Evolutionary conservation across 148 eudicot species (phyloP).

Genomic region (Cornus florida): DNA sequence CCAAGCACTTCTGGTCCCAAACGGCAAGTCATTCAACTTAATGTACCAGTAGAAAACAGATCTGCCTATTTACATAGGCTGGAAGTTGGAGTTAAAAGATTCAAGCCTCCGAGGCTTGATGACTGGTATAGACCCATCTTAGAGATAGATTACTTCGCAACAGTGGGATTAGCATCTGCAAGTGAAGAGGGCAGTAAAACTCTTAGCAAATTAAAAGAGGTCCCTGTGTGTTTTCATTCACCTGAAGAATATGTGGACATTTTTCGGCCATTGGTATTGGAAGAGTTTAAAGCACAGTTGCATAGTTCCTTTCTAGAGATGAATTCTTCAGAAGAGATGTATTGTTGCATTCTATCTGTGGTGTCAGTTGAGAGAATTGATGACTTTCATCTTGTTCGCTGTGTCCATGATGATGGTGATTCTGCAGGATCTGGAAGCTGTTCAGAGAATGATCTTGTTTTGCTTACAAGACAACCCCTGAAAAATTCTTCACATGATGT

Average conservation of each 20-base stretch:
- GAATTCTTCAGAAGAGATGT: constrained; percentile 68
- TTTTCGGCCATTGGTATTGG: constrained; percentile 85
- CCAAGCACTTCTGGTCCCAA: constrained; percentile 55
- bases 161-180: constrained; percentile 73
- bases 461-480: constrained; percentile 76
- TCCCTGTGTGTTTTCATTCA: constrained; percentile 83
- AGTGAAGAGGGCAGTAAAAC: constrained; percentile 41
- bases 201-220: constrained; percentile 62
- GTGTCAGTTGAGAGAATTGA: constrained; percentile 94
- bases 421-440: constrained; percentile 49
- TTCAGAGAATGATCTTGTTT: constrained; percentile 79
- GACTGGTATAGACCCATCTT: constrained; percentile 88
- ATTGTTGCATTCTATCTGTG: constrained; percentile 79
- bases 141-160: constrained; percentile 78
- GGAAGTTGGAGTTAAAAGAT: constrained; percentile 55
- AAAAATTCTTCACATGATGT: constrained; percentile 54
- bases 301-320: constrained; percentile 77
- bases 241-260: constrained; percentile 78
- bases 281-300: constrained; percentile 96
- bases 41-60: constrained; percentile 56
- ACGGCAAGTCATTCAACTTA: constrained; percentile 85
- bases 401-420: constrained; percentile 65
- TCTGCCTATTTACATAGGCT: constrained; percentile 48
- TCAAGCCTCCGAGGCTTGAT: constrained; percentile 82
- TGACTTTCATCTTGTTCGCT: constrained; percentile 95